These are phyloP conservation scores for Chlamydomonas reinhardtii DNA, from an alignment of 163 green algal genomes.

Conservation along the genomic window DNA sequence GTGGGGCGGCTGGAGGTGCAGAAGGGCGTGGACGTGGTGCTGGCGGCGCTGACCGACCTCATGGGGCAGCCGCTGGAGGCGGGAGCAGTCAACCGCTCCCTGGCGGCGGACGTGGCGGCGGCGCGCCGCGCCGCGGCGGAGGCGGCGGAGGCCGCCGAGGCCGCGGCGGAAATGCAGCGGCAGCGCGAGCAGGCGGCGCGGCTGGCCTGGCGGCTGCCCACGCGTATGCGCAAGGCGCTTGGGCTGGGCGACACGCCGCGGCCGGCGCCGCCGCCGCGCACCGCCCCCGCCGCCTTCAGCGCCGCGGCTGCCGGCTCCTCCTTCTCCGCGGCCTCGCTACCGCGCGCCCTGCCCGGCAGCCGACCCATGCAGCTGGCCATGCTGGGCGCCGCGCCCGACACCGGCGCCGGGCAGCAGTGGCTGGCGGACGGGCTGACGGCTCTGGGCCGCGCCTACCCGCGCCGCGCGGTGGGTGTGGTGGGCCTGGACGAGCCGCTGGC, in stretches of 20 bases:
- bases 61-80: conserved; percentile 49
- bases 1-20: conserved; percentile 88
- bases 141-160: background rate
- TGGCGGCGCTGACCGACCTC: conserved; percentile 78
- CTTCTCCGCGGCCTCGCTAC: background rate
- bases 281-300: background rate
- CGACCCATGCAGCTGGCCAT: conserved; percentile 75
- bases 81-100: background rate
- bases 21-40: conserved; percentile 91
- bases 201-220: background rate
- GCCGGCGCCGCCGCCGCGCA: too few species aligned
- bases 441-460: conserved; percentile 67
- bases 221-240: background rate
- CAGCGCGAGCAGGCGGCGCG: too few species aligned
- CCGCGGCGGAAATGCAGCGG: background rate
- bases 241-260: background rate
- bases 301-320: background rate
- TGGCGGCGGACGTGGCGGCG: background rate
- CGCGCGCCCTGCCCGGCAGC: background rate
- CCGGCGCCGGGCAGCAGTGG: conserved; percentile 64
- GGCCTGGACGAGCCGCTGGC: conserved; percentile 81
- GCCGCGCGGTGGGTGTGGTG: conserved; percentile 61
- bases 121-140: background rate
- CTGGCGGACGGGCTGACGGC: conserved; percentile 72
- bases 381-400: conserved; percentile 63